Base-by-base conservation (phyloP, 1,139 yeast genomes). In the Protomyces inundatus region DNA sequence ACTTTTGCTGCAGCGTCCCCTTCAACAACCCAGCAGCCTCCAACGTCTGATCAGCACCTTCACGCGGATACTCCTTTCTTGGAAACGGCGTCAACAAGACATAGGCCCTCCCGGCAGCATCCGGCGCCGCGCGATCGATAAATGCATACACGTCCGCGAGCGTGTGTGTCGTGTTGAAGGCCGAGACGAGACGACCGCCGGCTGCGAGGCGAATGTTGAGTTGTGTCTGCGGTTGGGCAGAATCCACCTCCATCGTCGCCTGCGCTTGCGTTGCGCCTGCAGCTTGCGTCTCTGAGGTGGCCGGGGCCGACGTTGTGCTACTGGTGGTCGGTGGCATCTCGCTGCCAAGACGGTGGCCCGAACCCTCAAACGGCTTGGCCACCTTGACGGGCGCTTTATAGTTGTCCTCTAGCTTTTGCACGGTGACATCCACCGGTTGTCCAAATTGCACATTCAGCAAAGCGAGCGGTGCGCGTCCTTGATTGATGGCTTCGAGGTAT, bases 341-440 rank as follows among this genome's bases (percentile, higher is more conserved):
- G 33, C 61, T 55, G 34, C 99, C 99, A 65, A 93, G 79, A 70
- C 98, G 81, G 66, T 86, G 87, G n/a, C 99, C 98, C 1, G 77
- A 73, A 3, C 98, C 98, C 35, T 76, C 78, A 73, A 88, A 91
- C 0, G 97, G 96, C 3, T 85, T 90, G 6, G 77, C 72, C 72
- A 82, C 77, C 65, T 82, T 80, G 76, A 85, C 87, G 40, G 96
- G 91, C 9, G 95, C 86, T 53, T 73, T 77, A 76, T 83, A 93
- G 73, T 91, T 96, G 65, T 90, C 96, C 56, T 88, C 77, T 71
- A 86, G 86, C 71, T 86, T 85, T 66, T 81, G 81, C n/a, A 93
- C 95, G 53, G 86, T 84, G 16, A 93, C 97, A 73, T 91, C 97
- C n/a, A 95, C 98, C 69, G 89, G 95, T 77, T 93, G 98, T 54